These are phyloP conservation scores for Oryza glaberrima DNA, from an alignment of 176 grass and related monocot genomes.

Conservation along the genomic window DNA sequence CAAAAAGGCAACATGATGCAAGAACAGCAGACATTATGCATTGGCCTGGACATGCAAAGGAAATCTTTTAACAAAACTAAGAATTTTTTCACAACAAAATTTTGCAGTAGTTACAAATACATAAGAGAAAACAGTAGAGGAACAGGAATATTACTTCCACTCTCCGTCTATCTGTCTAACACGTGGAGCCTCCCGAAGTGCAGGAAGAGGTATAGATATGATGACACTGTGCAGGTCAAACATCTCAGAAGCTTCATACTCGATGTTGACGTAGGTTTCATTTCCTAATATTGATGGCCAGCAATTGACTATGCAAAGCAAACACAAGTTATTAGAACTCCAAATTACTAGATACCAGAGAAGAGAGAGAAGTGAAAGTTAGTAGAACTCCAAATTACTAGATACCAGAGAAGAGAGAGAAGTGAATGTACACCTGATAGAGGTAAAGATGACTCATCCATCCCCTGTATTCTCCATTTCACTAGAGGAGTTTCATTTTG, in stretches of 20 bases:
- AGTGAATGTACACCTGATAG: slow-evolving; percentile 60
- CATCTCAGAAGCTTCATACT: slow-evolving; percentile 85
- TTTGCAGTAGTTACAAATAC: too few species aligned
- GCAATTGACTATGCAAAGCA: slow-evolving; percentile 67
- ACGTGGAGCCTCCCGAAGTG: slow-evolving; percentile 66
- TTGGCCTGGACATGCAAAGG: too few species aligned
- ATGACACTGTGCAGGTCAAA: slow-evolving; percentile 83
- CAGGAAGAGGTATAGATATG: slow-evolving; percentile 78
- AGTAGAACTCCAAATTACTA: neutral
- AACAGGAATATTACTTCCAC: slow-evolving; percentile 77
- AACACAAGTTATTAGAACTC: slow-evolving; percentile 22
- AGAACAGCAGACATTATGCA: too few species aligned
- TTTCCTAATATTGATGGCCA: slow-evolving; percentile 78
- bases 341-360: slow-evolving; percentile 6
- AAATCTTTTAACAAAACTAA: too few species aligned
- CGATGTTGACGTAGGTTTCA: slow-evolving; percentile 85
- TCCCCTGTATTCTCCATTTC: slow-evolving; percentile 92
- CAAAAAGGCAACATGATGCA: too few species aligned
- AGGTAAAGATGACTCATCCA: slow-evolving; percentile 72
- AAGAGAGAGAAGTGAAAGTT: slow-evolving; percentile 22
- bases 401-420: slow-evolving; percentile 17
- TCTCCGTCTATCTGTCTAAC: slow-evolving; percentile 90
- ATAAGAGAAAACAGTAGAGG: too few species aligned
- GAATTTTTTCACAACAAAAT: too few species aligned
- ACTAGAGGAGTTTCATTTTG: slow-evolving; percentile 88